These are phyloP conservation scores for Rhinocladiella mackenziei DNA, from an alignment of 2,329 filamentous ascomycete species.

Conservation along the genomic window DNA sequence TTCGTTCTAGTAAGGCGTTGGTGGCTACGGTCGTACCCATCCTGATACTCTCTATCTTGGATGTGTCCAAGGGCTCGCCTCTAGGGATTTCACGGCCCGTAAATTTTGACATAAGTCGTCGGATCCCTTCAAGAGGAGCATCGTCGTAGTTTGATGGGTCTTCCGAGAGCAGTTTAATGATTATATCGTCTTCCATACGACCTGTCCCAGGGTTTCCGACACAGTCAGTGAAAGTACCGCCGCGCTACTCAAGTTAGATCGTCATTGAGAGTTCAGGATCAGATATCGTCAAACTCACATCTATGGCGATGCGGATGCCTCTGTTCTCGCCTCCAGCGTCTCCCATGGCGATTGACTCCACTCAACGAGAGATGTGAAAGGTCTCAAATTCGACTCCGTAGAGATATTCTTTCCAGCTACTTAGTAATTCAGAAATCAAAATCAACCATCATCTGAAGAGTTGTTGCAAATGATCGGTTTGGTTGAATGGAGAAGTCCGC, in stretches of 20 bases:
- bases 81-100: constrained; percentile 70
- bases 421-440: background rate
- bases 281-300: constrained; percentile 30
- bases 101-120: constrained; percentile 77
- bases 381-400: too few species aligned
- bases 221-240: constrained; percentile 90
- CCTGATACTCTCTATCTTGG: constrained; percentile 80
- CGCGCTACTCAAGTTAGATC: constrained; percentile 50
- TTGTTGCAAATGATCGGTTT: background rate
- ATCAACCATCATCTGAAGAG: too few species aligned
- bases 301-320: constrained; percentile 39
- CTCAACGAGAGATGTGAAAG: too few species aligned
- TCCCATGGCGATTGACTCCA: constrained; percentile 20
- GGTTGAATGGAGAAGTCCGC: constrained; percentile 7
- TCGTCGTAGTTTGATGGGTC: constrained; percentile 88
- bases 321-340: constrained; percentile 23
- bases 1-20: constrained; percentile 83
- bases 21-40: constrained; percentile 97
- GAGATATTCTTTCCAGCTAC: too few species aligned
- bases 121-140: constrained; percentile 85
- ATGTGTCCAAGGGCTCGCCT: constrained; percentile 74
- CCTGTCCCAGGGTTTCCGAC: constrained; percentile 73
- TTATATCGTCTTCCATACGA: constrained; percentile 66
- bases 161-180: constrained; percentile 85
- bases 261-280: background rate